These are phyloP conservation scores for Magnusiomyces clavatus DNA, from an alignment of 1,139 yeast genomes.

Conservation along the genomic window DNA sequence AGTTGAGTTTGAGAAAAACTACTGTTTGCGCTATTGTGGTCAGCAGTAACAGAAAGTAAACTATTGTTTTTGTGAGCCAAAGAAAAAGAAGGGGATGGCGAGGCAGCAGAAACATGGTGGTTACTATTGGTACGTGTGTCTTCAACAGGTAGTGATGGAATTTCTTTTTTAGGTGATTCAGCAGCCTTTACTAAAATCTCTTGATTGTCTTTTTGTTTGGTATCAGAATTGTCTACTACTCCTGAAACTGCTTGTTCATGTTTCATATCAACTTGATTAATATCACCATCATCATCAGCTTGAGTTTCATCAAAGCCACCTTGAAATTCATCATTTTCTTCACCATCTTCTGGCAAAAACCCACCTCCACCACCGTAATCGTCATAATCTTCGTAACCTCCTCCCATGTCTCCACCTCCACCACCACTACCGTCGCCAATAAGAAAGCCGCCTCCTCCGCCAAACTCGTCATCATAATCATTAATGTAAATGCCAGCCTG, in stretches of 20 bases:
- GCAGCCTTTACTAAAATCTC: too few relatives aligned
- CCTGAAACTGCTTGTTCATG: too few relatives aligned
- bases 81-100: not conserved
- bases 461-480: slow-evolving; percentile 5
- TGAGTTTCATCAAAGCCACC: not conserved
- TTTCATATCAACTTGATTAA: not conserved
- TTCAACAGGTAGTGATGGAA: too few relatives aligned
- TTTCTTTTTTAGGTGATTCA: too few relatives aligned
- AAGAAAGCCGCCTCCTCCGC: not conserved
- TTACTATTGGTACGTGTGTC: too few relatives aligned
- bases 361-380: slow-evolving; percentile 8
- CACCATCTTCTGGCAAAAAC: slow-evolving; percentile 6
- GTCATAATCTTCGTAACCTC: too few relatives aligned
- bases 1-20: not conserved
- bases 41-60: not conserved
- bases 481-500: slow-evolving; percentile 8
- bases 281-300: not conserved
- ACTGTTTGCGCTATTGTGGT: too few relatives aligned
- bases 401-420: too few relatives aligned
- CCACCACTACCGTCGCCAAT: not conserved
- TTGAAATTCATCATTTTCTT: slow-evolving; percentile 1
- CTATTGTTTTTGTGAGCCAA: not conserved
- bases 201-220: not conserved
- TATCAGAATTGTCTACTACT: not conserved
- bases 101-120: too few relatives aligned